Percentiles rank a stretch among this genome's conserved stretches.
Evolutionary conservation across 768 basidiomycete genomes (phyloP).

Genomic region (Tricholoma flavovirens): DNA sequence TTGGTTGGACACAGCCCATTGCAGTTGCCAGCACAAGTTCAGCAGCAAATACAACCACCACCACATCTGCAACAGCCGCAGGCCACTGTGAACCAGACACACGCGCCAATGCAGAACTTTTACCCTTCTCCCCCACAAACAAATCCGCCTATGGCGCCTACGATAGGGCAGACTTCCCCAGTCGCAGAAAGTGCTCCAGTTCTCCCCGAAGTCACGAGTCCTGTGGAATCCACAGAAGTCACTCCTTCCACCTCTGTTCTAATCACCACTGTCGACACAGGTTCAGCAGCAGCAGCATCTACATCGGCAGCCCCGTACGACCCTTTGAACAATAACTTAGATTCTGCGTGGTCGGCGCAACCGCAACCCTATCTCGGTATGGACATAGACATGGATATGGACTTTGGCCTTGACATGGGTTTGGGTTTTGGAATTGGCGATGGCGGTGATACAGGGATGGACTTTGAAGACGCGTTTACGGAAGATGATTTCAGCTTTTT

Average conservation of each 20-base stretch:
- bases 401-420: slow-evolving; percentile 15
- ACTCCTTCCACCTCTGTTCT: slow-evolving; percentile 11
- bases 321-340: slow-evolving; percentile 39
- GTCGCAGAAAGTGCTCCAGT: slow-evolving; percentile 3
- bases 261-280: slow-evolving; percentile 8
- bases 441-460: slow-evolving; percentile 23
- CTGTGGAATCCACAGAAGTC: slow-evolving; percentile 12
- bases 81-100: slow-evolving; percentile 11
- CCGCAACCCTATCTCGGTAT: slow-evolving; percentile 23
- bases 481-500: slow-evolving; percentile 91
- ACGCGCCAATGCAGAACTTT: slow-evolving; percentile 32
- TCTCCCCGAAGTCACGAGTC: slow-evolving; percentile 3
- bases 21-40: slow-evolving; percentile 26
- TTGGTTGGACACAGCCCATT: slow-evolving; percentile 1
- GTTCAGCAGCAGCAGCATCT: not conserved
- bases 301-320: slow-evolving; percentile 21
- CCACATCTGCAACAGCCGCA: slow-evolving; percentile 7
- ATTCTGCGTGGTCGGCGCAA: slow-evolving; percentile 30
- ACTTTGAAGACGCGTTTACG: slow-evolving; percentile 63
- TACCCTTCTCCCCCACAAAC: slow-evolving; percentile 61
- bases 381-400: slow-evolving; percentile 46
- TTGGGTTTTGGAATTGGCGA: slow-evolving; percentile 1
- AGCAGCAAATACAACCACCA: slow-evolving; percentile 12
- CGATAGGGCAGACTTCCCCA: slow-evolving; percentile 11
- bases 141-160: slow-evolving; percentile 24